These are phyloP conservation scores for Pilaira anomala DNA, from an alignment of 192 early-diverging fungal species.

Conservation along the genomic window DNA sequence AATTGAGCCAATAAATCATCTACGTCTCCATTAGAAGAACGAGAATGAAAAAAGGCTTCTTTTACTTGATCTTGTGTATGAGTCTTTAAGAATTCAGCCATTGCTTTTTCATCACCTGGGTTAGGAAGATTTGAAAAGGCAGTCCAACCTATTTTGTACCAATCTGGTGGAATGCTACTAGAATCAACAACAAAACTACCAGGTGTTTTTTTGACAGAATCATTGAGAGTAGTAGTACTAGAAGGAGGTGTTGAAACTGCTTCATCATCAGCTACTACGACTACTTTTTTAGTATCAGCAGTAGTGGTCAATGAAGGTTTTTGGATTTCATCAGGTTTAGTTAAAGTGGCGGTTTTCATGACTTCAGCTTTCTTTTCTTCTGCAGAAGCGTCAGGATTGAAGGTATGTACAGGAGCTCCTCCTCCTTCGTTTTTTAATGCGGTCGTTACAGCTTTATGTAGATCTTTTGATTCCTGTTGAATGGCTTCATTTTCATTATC, in stretches of 20 bases:
- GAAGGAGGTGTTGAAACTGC: too few relatives aligned
- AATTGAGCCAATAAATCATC: slow-evolving; percentile 33
- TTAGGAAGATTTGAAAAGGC: slow-evolving; percentile 30
- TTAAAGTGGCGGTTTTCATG: neutral
- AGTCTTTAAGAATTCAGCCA: neutral
- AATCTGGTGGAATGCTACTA: neutral
- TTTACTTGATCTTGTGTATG: slow-evolving; percentile 7
- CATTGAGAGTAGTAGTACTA: too few relatives aligned
- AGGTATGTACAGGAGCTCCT: slow-evolving; percentile 7
- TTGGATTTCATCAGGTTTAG: neutral
- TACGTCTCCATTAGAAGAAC: slow-evolving; percentile 1
- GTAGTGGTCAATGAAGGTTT: too few relatives aligned
- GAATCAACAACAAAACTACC: neutral
- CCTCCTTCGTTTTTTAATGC: neutral
- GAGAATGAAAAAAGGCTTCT: slow-evolving; percentile 10
- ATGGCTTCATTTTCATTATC: too few relatives aligned
- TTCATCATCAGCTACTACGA: too few relatives aligned
- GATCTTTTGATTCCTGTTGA: neutral
- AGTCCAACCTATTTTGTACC: slow-evolving; percentile 31
- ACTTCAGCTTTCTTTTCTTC: neutral
- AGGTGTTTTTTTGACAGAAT: slow-evolving; percentile 9
- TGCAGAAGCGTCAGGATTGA: slow-evolving; percentile 4
- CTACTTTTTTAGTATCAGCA: neutral
- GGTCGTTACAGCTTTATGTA: neutral
- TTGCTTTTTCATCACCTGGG: slow-evolving; percentile 25